Percentiles rank a stretch among this genome's conserved stretches.
Conservation (phyloP, 306 rosid species). For the Fragaria vesca region DNA sequence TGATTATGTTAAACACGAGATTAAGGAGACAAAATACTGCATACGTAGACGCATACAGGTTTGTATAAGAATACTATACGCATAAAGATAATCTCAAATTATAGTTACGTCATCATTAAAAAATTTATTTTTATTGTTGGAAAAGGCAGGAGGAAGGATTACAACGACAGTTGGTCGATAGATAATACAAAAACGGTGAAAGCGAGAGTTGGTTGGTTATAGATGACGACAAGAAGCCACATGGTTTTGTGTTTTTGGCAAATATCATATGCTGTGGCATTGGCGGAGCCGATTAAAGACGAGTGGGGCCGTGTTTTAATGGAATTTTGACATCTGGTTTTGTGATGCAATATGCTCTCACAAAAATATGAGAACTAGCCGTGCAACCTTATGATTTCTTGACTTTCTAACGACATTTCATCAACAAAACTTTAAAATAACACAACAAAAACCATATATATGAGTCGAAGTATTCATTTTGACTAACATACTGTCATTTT, state of each 20-base stretch:
- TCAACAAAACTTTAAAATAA: no score
- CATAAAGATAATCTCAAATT: not conserved
- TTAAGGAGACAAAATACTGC: not conserved
- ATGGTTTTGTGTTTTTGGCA: not conserved
- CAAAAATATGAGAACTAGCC: no score
- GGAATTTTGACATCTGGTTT: no score
- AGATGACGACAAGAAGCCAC: not conserved
- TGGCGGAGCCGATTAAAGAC: no score
- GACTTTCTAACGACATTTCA: no score
- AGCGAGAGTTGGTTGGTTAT: not conserved
- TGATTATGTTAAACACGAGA: not conserved
- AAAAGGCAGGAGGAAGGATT: not conserved
- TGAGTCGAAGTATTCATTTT: no score
- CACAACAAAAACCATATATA: no score
- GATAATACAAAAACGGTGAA: no score
- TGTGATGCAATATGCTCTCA: no score
- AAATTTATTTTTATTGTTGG: not conserved
- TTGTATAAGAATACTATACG: not conserved
- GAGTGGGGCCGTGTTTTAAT: no score
- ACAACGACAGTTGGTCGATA: slow-evolving; percentile 5
- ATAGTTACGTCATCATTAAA: not conserved
- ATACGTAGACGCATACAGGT: not conserved
- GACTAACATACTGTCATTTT: no score
- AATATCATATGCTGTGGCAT: not conserved
- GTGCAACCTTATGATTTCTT: no score